Base-by-base conservation (phyloP, 768 basidiomycete species). In the Hygrocybe coccinea region DNA sequence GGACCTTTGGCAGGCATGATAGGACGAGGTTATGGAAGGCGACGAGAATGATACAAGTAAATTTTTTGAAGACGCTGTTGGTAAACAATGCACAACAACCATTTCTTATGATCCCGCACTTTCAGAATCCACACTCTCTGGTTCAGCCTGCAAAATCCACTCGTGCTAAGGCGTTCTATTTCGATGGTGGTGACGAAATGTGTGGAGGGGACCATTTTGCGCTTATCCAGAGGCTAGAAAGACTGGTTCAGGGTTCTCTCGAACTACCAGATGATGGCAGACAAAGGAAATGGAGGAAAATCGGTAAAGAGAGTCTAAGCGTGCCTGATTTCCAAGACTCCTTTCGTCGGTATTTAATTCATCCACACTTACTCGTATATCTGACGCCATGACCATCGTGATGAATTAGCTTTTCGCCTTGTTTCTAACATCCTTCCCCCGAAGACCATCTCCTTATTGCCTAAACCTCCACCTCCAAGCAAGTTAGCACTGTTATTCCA, bases 401-500 rank as follows among this genome's bases (percentile, higher is more conserved):
- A n/a, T n/a, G 41, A 1, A 50, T 25, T 35, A 82, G 80, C 67
- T 33, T 83, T 83, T 58, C 76, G 79, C 14, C 73, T 83, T 19
- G 58, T 83, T 14, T 82, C 82, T 14, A 63, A 61, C 43, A 64
- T 74, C 1, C 62, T 66, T 15, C 56, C 67, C n/a, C 73, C 76
- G 0, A 63, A 66, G n/a, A 59, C 55, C n/a, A 66, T 83, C 37
- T 77, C 72, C n/a, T 60, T 79, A 11, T 60, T 69, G 11, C 76
- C 76, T 0, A 77, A 72, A 56, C 75, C 77, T 7, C 72, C 71
- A 11, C 76, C 73, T 11, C 69, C 65, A 14, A 56, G 73, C 5
- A 65, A 67, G 81, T 82, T 59, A 12, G 73, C 65, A 12, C 3
- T 14, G 38, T 19, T 15, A 1, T n/a, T 44, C 34, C 29, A 29